phyloP scores from a whole-genome alignment of 75 land plant species.

The Pinus albicaulis region DNA sequence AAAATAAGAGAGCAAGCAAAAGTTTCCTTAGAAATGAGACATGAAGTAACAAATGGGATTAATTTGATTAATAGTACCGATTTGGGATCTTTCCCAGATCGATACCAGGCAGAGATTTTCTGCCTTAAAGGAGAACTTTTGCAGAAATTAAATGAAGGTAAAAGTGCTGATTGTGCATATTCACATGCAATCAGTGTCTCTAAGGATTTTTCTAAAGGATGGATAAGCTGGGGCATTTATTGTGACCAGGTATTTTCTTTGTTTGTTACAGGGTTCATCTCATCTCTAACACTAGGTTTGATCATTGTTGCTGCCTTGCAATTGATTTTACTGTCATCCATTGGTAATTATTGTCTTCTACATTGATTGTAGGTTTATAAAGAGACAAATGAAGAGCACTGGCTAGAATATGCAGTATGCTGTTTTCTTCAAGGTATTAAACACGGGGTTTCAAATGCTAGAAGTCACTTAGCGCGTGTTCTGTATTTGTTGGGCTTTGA shows the following conservation, averaged over 20 bases:
- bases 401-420: slow-evolving; percentile 94
- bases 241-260: slow-evolving; percentile 80
- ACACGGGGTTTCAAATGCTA: slow-evolving; percentile 84
- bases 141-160: slow-evolving; percentile 77
- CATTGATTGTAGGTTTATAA: slow-evolving; percentile 67
- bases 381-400: slow-evolving; percentile 82
- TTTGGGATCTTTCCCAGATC: slow-evolving; percentile 77
- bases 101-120: slow-evolving; percentile 88
- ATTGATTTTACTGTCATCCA: neutral
- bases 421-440: slow-evolving; percentile 97
- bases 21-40: slow-evolving; percentile 91
- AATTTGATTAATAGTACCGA: slow-evolving; percentile 89
- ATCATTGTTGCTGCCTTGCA: neutral
- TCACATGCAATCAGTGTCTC: slow-evolving; percentile 75
- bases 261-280: neutral
- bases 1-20: slow-evolving; percentile 98
- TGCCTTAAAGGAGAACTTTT: slow-evolving; percentile 86
- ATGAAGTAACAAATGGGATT: slow-evolving; percentile 78
- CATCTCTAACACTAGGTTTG: neutral
- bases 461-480: slow-evolving; percentile 91
- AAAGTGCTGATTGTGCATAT: slow-evolving; percentile 68
- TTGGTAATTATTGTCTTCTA: neutral
- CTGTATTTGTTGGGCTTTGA: slow-evolving; percentile 93
- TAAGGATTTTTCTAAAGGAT: slow-evolving; percentile 89
- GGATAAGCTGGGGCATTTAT: slow-evolving; percentile 99